Conservation (phyloP, 2,329 filamentous ascomycete species). For the Phialocephala subalpina region DNA sequence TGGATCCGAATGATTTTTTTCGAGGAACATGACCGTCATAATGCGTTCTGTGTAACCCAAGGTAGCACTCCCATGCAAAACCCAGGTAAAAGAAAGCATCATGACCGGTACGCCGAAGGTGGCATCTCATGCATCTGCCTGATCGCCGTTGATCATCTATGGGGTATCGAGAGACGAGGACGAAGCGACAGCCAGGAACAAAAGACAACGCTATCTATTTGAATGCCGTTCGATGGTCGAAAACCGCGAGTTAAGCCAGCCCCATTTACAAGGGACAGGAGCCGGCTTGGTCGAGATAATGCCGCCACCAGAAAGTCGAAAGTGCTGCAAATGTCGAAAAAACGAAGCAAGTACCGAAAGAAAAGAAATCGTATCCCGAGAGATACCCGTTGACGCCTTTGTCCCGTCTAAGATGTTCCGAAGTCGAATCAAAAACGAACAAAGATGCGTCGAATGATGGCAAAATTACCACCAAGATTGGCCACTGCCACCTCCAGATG, state of each 20-base stretch:
- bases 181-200: slow-evolving; percentile 40
- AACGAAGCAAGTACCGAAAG: slow-evolving; percentile 24
- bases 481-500: slow-evolving; percentile 54
- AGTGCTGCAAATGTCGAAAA: slow-evolving; percentile 27
- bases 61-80: slow-evolving; percentile 32
- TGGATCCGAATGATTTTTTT: slow-evolving; percentile 35
- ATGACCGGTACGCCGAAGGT: slow-evolving; percentile 43
- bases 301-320: slow-evolving; percentile 44
- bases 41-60: slow-evolving; percentile 42
- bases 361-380: slow-evolving; percentile 31
- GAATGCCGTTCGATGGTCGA: slow-evolving; percentile 46
- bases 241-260: slow-evolving; percentile 37
- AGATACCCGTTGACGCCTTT: slow-evolving; percentile 41
- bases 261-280: slow-evolving; percentile 38
- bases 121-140: slow-evolving; percentile 44
- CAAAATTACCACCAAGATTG: slow-evolving; percentile 63
- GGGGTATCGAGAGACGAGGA: slow-evolving; percentile 44
- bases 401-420: slow-evolving; percentile 37
- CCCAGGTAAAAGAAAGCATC: slow-evolving; percentile 43
- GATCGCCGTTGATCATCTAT: slow-evolving; percentile 44
- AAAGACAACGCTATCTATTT: slow-evolving; percentile 49
- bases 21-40: slow-evolving; percentile 45
- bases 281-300: slow-evolving; percentile 38
- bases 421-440: slow-evolving; percentile 35
- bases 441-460: slow-evolving; percentile 32